Evolutionary conservation across 305 asterid genomes (phyloP), one percentile per base, ranked within the genome.

Genomic region (Rubia occidens): DNA sequence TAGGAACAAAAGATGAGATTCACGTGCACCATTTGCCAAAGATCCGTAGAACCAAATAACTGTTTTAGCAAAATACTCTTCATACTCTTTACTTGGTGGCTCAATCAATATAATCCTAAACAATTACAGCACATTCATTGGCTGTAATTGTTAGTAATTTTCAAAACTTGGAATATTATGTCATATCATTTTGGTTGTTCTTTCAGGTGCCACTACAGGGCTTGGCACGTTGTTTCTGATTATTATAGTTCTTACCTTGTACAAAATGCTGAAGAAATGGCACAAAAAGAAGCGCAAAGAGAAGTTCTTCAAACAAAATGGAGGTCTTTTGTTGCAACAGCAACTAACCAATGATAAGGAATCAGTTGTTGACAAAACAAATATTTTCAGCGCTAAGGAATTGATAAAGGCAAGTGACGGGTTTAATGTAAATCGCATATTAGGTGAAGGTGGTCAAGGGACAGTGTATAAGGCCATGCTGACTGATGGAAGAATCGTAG

Each of bases 201-300:
- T 21, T 0, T 4, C 62, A 56, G 62, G 62, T 56, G 0, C 9
- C 21, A 0, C 62, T 8, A 6, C 62, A 18, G 62, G 37, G 3
- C 18, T 56, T 56, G 62, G 62, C 35, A 56, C 26, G 14, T 56
- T 56, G 1, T 9, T 20, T 56, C 11, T 56, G 35, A 56, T 56
- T 11, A 9, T 56, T 20, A 14, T 10, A 56, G 2, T 59, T 59
- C 13, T 21, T 24, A 11, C 39, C n/a, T 59, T 4, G 40, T 24
- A 59, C 64, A 59, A 59, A 6, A 59, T 59, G 15, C 40, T 59
- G 15, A 59, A 59, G 64, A 59, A 24, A 5, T 59, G 64, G 64
- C 64, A 59, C 64, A 24, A 24, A 59, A 59, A 59, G 29, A 59
- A 59, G 29, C 40, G 39, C n/a, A 59, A 59, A 59, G 64, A 59